Conservation (phyloP, 2,329 filamentous ascomycete species). For the Ascomycota sp. region DNA sequence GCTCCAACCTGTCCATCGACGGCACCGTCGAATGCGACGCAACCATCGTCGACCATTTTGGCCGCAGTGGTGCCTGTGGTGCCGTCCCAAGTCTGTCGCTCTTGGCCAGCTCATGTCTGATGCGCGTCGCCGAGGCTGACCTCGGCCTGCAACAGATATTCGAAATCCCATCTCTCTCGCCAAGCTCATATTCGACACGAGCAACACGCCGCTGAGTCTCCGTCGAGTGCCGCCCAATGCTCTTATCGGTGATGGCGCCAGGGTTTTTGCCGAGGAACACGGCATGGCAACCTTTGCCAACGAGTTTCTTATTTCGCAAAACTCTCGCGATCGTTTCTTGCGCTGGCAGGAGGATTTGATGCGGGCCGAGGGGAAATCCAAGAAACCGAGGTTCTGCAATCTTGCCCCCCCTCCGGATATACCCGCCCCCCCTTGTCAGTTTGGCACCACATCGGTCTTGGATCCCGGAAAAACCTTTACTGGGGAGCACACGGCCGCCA, state of each 20-base stretch:
- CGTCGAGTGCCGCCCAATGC: conserved; percentile 82
- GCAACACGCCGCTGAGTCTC: conserved; percentile 55
- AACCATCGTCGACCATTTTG: conserved; percentile 72
- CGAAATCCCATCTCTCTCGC: conserved; percentile 83
- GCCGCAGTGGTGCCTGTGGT: conserved; percentile 79
- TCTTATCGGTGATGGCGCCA: conserved; percentile 66
- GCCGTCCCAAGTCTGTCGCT: conserved; percentile 53
- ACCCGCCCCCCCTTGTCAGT: conserved; percentile 10
- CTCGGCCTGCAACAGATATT: conserved; percentile 36
- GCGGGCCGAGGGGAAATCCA: conserved; percentile 28
- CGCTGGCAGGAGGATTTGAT: conserved; percentile 58
- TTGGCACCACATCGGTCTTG: conserved; percentile 11
- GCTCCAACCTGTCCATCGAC: conserved; percentile 80
- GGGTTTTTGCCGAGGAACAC: conserved; percentile 62
- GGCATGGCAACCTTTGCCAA: conserved; percentile 52
- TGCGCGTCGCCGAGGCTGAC: neutral
- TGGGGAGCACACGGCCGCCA: conserved; percentile 29
- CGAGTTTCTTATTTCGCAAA: conserved; percentile 57
- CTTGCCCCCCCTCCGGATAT: conserved; percentile 3
- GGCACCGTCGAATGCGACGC: conserved; percentile 89
- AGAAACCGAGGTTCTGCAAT: conserved; percentile 6
- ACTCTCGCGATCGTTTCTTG: conserved; percentile 54
- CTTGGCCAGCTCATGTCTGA: no score
- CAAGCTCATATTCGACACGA: conserved; percentile 57
- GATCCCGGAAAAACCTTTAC: conserved; percentile 7